phyloP scores from a whole-genome alignment of 192 early-diverging fungal species.

The Rhizoclosmatium globosum region DNA sequence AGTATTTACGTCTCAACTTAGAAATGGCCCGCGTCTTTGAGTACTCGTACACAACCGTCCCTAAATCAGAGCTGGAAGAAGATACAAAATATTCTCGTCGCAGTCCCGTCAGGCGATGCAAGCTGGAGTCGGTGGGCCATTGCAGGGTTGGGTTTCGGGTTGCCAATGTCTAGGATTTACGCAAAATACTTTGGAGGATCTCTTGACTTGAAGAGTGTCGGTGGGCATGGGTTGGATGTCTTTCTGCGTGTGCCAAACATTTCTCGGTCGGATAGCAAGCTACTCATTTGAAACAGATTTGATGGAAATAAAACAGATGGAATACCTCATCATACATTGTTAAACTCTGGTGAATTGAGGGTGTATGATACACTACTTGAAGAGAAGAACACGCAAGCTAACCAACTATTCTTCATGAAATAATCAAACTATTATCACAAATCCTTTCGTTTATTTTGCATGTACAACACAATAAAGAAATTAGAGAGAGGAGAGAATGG shows the following conservation, averaged over 20 bases:
- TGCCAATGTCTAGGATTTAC: slow-evolving; percentile 54
- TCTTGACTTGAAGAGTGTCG: slow-evolving; percentile 81
- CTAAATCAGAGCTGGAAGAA: slow-evolving; percentile 63
- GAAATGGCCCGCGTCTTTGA: slow-evolving; percentile 87
- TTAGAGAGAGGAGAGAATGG: not conserved
- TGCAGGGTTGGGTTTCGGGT: slow-evolving; percentile 79
- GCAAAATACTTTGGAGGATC: slow-evolving; percentile 93
- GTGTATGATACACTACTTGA: no score
- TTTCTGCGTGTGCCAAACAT: slow-evolving; percentile 91
- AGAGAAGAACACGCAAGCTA: no score
- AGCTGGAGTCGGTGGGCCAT: slow-evolving; percentile 93
- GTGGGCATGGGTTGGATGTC: slow-evolving; percentile 92
- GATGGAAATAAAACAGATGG: no score
- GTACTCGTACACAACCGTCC: slow-evolving; percentile 92
- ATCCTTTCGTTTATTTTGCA: not conserved
- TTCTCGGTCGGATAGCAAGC: slow-evolving; percentile 46
- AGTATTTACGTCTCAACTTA: no score
- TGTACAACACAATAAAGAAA: not conserved
- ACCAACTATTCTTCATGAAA: no score
- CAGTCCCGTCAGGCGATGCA: slow-evolving; percentile 83
- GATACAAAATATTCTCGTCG: slow-evolving; percentile 73
- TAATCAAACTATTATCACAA: not conserved
- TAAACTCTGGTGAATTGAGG: no score
- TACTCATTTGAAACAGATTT: not conserved
- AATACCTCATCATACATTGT: no score